Evolutionary conservation across 2,329 filamentous ascomycete species (phyloP), one percentile per base, ranked within the genome.

Genomic region (Aspergillus pseudotamarii): DNA sequence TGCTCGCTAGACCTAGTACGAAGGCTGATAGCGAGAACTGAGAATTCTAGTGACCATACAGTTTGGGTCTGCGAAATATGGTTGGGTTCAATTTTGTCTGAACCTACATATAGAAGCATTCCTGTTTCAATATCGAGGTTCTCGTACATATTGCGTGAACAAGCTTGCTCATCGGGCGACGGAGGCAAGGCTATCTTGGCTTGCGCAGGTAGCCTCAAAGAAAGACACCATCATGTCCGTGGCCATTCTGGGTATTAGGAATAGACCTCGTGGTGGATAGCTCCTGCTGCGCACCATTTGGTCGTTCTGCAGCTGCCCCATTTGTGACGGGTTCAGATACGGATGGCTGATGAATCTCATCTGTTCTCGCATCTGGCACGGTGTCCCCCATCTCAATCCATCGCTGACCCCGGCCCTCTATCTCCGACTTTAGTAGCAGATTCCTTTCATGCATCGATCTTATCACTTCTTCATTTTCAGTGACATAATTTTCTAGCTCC

Each of bases 381-480:
- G 58, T 63, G 36, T 68, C 64, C 48, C 62, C 68, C 56, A 69
- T 66, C 61, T 77, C 78, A 67, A 76, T 78, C 86, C 86, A 89
- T 36, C 71, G 74, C 75, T 86, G 77, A 2, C 86, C 86, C 65
- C 87, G 80, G 64, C 80, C 77, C 69, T 85, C 83, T 16, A 89
- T 85, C 62, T 77, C 80, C 68, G 65, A 69, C 66, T 80, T 85
- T 55, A 88, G 74, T 61, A 89, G 65, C 50, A 73, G 74, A 41
- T 88, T 81, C 63, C 87, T 77, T 74, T 85, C 84, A 59, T 80
- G 78, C 79, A 89, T 87, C 34, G 85, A 79, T 61, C 70, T 74
- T 34, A 89, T 83, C 30, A 89, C 86, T 19, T 78, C 78, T 60
- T 83, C 78, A 59, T 90, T 89, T 76, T 90, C 88, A 23, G 78